phyloP scores from a whole-genome alignment of 805 yeast genomes.

The Ogataea nitratoaversa region DNA sequence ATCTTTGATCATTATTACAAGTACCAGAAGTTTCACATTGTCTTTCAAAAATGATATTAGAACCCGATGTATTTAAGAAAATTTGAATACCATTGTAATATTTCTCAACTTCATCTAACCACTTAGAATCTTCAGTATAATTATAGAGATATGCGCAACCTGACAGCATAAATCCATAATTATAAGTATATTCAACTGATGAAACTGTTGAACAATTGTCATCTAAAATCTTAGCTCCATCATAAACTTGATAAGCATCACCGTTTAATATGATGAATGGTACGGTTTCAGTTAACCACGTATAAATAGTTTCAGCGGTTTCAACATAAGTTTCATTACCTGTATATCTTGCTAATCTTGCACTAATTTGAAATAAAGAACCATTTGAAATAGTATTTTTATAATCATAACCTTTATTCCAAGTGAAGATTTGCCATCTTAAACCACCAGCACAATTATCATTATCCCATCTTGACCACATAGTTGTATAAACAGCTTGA shows the following conservation, averaged over 20 bases:
- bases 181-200: constrained; percentile 59
- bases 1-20: constrained; percentile 74
- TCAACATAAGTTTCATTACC: constrained; percentile 67
- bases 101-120: constrained; percentile 38
- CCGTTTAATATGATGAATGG: constrained; percentile 23
- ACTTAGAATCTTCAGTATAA: constrained; percentile 44
- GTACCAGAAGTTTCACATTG: constrained; percentile 49
- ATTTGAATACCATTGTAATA: constrained; percentile 36
- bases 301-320: constrained; percentile 68
- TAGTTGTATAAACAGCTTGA: constrained; percentile 87
- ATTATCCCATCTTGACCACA: constrained; percentile 85
- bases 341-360: constrained; percentile 79
- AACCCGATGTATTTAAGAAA: constrained; percentile 39
- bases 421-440: constrained; percentile 92
- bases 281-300: constrained; percentile 46
- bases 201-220: constrained; percentile 48
- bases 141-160: constrained; percentile 71
- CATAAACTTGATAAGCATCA: constrained; percentile 39
- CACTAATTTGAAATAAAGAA: constrained; percentile 79
- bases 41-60: constrained; percentile 51
- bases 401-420: constrained; percentile 93
- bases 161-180: constrained; percentile 61
- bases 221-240: constrained; percentile 50
- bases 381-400: constrained; percentile 92
- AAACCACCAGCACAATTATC: constrained; percentile 79